Evolutionary conservation across 2,329 filamentous ascomycete species (phyloP), one percentile per base, ranked within the genome.

Genomic region (Diaporthe ilicicola): DNA sequence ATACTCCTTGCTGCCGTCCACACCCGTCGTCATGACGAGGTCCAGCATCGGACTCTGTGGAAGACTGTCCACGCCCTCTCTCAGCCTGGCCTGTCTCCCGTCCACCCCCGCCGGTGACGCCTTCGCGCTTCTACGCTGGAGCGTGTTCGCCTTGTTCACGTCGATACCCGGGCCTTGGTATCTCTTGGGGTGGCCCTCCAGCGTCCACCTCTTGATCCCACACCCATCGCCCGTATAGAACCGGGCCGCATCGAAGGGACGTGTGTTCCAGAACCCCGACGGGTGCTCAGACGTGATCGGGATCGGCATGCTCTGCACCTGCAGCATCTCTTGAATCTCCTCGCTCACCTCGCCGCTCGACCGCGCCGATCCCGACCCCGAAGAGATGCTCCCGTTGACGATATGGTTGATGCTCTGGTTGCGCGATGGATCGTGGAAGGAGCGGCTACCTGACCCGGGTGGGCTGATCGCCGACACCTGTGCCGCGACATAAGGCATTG

Each of bases 41-140:
- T 85, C 83, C 56, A 84, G 76, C 84, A 87, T 84, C 56, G 86
- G 86, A 74, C 85, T 87, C 74, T 85, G 85, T 48, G 86, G 86
- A 70, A 87, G 78, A 76, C 85, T 86, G 66, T 78, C 78, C 53
- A 80, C 76, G 76, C 82, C 84, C 70, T 79, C 79, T 19, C 74
- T 70, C 69, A 74, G 74, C 27, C 72, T 24, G 73, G 44, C 72
- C 61, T 13, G 71, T 37, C 69, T 67, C 59, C 50, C 48, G 19
- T 71, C 65, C 67, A 72, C 39, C 9, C 62, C 65, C 22, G 46
- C 64, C 6, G 56, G 65, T 13, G 50, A 46, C 17, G 61, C 37
- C 51, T 67, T 61, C 39, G 48, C 24, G 48, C 27, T 32, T 67
- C 68, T 74, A 70, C 55, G 70, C 72, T 72, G 68, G 54, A 69